These are phyloP conservation scores for Nakazawaea sp. DNA, from an alignment of 805 yeast species.

Conservation along the genomic window DNA sequence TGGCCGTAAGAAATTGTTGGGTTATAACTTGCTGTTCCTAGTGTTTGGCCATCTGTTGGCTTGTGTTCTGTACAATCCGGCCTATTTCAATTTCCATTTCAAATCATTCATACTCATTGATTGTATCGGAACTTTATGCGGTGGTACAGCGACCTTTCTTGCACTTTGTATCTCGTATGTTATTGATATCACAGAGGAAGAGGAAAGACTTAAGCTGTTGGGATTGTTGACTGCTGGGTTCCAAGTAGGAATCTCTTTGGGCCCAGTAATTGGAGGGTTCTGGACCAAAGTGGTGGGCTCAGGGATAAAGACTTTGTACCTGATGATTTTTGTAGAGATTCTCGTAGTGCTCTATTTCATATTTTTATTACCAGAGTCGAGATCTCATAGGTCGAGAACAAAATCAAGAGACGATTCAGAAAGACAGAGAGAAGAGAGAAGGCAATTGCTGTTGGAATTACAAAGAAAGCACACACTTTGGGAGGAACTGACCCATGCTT, in stretches of 20 bases:
- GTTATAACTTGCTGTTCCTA: slow-evolving; percentile 12
- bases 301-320: no score
- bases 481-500: neutral
- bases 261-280: slow-evolving; percentile 1
- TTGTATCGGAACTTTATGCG: neutral
- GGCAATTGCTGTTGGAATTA: neutral
- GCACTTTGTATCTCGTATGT: slow-evolving; percentile 2
- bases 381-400: neutral
- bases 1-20: slow-evolving; percentile 45
- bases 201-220: slow-evolving; percentile 3
- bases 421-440: no score
- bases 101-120: neutral
- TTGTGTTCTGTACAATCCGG: neutral
- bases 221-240: neutral
- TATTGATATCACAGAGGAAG: slow-evolving; percentile 7
- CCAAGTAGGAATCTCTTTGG: slow-evolving; percentile 1
- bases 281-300: neutral
- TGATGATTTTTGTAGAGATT: slow-evolving; percentile 23
- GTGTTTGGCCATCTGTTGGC: neutral
- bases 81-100: neutral
- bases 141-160: slow-evolving; percentile 17
- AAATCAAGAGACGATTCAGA: no score
- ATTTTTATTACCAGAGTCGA: neutral
- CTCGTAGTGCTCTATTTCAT: slow-evolving; percentile 42
- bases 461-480: neutral